These are phyloP conservation scores for Backusella westeae DNA, from an alignment of 192 early-diverging fungal genomes.

Conservation along the genomic window DNA sequence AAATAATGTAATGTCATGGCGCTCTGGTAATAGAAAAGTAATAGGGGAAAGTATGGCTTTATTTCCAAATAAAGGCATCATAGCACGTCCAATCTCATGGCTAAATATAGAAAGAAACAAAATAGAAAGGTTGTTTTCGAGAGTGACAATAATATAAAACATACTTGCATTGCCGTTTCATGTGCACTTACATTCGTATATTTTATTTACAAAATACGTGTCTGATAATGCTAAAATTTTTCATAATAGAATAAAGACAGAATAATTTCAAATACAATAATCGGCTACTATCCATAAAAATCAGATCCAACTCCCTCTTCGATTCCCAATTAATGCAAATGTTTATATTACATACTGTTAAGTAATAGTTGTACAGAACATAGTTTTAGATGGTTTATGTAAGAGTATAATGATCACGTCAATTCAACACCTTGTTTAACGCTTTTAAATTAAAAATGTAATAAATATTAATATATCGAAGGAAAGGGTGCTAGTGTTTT, in stretches of 20 bases:
- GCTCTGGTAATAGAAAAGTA: not conserved
- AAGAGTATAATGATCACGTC: not conserved
- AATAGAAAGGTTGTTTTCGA: not conserved
- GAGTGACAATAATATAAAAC: not conserved
- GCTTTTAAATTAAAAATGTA: not conserved
- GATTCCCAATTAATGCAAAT: not conserved
- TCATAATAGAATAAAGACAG: not conserved
- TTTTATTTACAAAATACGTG: slow-evolving; percentile 1
- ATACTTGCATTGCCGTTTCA: slow-evolving; percentile 6
- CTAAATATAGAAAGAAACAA: not conserved
- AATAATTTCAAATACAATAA: not conserved
- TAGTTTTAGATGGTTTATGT: not conserved
- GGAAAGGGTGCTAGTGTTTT: not conserved
- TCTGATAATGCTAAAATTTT: not conserved
- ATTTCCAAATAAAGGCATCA: not conserved
- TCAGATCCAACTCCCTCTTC: not conserved
- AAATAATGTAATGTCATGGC: not conserved
- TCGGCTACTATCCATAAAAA: not conserved
- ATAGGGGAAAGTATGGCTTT: not conserved
- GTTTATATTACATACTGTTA: not conserved
- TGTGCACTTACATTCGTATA: not conserved
- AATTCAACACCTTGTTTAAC: not conserved
- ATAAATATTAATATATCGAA: not conserved
- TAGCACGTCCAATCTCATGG: slow-evolving; percentile 6
- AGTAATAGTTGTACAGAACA: not conserved